A percentile compares a stretch with the other conserved stretches of the same genome.
phyloP scores from a whole-genome alignment of 805 yeast genomes.

The Pichia pseudocactophila region DNA sequence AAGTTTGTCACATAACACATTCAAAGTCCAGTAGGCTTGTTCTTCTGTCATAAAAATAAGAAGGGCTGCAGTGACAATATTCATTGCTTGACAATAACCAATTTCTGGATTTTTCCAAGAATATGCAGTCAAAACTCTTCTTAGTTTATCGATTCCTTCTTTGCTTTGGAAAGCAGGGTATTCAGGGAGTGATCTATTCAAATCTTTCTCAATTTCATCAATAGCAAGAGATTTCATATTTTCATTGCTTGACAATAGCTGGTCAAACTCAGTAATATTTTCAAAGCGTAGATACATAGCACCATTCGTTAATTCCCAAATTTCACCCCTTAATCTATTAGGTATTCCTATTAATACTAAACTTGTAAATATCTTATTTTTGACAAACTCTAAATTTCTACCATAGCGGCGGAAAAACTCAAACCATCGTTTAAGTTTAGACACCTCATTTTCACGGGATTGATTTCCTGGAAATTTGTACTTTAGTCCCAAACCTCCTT shows the following conservation, averaged over 20 bases:
- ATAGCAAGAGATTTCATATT: constrained; percentile 72
- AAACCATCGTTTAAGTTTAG: constrained; percentile 88
- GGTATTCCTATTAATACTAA: constrained; percentile 88
- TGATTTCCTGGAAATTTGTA: constrained; percentile 90
- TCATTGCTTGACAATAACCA: constrained; percentile 99
- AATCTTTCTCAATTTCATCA: constrained; percentile 94
- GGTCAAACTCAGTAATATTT: constrained; percentile 49
- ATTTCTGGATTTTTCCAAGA: constrained; percentile 96
- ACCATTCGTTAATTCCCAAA: constrained; percentile 92
- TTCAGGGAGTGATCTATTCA: constrained; percentile 91
- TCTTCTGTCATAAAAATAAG: constrained; percentile 87
- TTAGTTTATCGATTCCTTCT: constrained; percentile 76
- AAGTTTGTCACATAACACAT: constrained; percentile 68
- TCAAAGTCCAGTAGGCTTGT: constrained; percentile 92
- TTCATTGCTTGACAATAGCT: constrained; percentile 48
- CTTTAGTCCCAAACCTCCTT: constrained; percentile 78
- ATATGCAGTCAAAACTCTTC: constrained; percentile 87
- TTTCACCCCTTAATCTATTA: constrained; percentile 87
- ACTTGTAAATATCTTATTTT: constrained; percentile 70
- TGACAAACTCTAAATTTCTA: constrained; percentile 65
- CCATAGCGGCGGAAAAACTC: constrained; percentile 83
- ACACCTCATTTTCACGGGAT: constrained; percentile 41
- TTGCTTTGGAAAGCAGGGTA: constrained; percentile 84
- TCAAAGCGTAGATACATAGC: constrained; percentile 67
- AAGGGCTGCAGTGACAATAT: constrained; percentile 76